Evolutionary conservation across 2,329 filamentous ascomycete species (phyloP), one percentile per base, ranked within the genome.

Genomic region (Trichoderma sp.): DNA sequence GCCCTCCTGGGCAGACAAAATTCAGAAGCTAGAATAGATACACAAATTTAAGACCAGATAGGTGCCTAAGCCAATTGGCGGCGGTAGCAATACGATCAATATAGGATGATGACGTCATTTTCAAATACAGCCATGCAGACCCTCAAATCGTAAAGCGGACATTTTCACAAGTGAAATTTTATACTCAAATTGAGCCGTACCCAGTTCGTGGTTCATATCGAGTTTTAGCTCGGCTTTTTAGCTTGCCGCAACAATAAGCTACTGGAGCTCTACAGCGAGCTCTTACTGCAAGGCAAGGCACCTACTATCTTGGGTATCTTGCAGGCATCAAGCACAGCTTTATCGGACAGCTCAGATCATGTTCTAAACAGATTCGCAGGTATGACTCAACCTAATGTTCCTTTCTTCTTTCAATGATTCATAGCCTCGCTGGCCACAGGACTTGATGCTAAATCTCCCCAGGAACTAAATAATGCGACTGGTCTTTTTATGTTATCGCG

Each of bases 1-100:
- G 70, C 89, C 89, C 14, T 89, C 87, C 8, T 91, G 89, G 89
- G 84, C 85, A 14, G 87, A 90, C 37, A 76, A 8, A 8, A 14
- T 34, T 58, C 63, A 16, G 6, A 51, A 14, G 18, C 16, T 5
- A 26, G 18, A 24, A n/a, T 58, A 21, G 46, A 49, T 24, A 37
- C 37, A 32, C 24, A 34, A 43, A 39, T 7, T 39, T 5, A 37
- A 37, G 30, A 32, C 30, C 30, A 32, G 8, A 10, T 26, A 26
- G n/a, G n/a, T n/a, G n/a, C 26, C 26, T 26, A 10, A 32, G 3
- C 30, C 13, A 37, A 14, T 18, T 16, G 14, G 16, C 2, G 43
- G 2, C 4, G 43, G n/a, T 4, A 32, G 21, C 26, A 61, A 21
- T 37, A 21, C 7, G 10, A 2, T 24, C 14, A 26, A 11, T 24